Base-by-base conservation (phyloP, 140 eudicot species). In the Senecio squalidus region DNA sequence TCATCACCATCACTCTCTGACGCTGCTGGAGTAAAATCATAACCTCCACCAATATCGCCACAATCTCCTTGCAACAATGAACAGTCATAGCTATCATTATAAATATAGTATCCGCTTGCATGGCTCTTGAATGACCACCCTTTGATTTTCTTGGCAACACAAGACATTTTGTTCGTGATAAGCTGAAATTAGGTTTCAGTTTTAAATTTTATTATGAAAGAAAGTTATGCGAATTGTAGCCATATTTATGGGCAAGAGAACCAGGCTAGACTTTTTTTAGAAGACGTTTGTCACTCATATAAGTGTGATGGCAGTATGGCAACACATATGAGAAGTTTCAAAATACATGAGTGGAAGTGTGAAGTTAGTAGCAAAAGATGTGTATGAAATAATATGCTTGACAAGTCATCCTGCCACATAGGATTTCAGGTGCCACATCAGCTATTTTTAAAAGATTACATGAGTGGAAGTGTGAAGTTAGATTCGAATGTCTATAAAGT, bases 371-470 rank as follows among this genome's bases (percentile, higher is more conserved):
- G 25, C 66, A 59, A 25, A 40, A 16, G 26, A 24, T 41, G 54
- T 60, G 41, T 15, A 36, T 17, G 61, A 4, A 22, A 36, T 66
- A 46, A 27, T 66, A 33, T 25, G 9, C 22, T 44, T 66, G 45
- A 60, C 27, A 61, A 2, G 43, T 61, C 56, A 59, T 55, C 45
- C 58, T 10, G 50, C 70, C 76, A 62, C 71, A 30, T 62, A 62
- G 41, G 71, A 62, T 34, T 43, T 22, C 22, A 9, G 33, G 17
- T 54, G 58, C 17, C 76, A 71, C 21, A 58, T 62, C 76, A 54
- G n/a, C n/a, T n/a, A n/a, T n/a, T n/a, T n/a, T n/a, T n/a, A n/a
- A n/a, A n/a, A n/a, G n/a, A n/a, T n/a, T n/a, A n/a, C n/a, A n/a
- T n/a, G n/a, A n/a, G n/a, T n/a, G n/a, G n/a, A n/a, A n/a, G n/a